Evolutionary conservation across 495 filamentous ascomycete genomes (phyloP).

Genomic region (Durotheca rogersii): DNA sequence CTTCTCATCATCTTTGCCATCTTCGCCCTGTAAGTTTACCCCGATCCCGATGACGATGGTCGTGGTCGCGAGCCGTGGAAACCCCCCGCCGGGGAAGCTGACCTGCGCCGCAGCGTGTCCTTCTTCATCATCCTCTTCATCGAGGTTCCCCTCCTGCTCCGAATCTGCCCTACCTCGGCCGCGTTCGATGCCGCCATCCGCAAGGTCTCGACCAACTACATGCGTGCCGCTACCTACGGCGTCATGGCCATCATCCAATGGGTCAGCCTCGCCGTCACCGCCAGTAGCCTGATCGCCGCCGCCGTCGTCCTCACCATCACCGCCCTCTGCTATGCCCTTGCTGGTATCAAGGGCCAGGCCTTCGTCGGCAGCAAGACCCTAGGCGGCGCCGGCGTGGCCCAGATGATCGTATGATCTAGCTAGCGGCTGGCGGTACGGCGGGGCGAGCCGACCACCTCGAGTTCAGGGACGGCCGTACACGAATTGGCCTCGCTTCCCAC

Average conservation of each 20-base stretch:
- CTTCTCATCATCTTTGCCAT: conserved; percentile 72
- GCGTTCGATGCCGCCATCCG: conserved; percentile 90
- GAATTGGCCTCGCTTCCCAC: conserved; percentile 1
- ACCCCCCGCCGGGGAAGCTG: too few relatives aligned
- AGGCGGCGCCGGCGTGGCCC: conserved; percentile 88
- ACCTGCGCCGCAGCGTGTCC: conserved; percentile 58
- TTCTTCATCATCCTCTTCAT: conserved; percentile 91
- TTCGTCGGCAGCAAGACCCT: conserved; percentile 97
- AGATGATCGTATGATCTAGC: conserved; percentile 87
- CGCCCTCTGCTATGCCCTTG: conserved; percentile 76
- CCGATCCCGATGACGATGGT: not conserved
- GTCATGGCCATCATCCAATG: conserved; percentile 81
- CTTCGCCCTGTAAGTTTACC: conserved; percentile 73
- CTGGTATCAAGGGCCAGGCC: conserved; percentile 85
- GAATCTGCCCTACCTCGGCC: conserved; percentile 94
- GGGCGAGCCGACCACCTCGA: not conserved
- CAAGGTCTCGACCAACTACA: conserved; percentile 90
- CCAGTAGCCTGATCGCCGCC: conserved; percentile 78
- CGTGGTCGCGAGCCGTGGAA: too few relatives aligned
- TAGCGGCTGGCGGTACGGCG: not conserved
- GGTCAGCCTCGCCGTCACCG: conserved; percentile 63
- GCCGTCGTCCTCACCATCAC: conserved; percentile 79
- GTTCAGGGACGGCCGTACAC: conserved; percentile 1
- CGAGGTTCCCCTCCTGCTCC: conserved; percentile 91
- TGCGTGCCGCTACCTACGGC: conserved; percentile 88